A percentile compares a stretch with the other conserved stretches of the same genome.
phyloP scores from a whole-genome alignment of 441 rosid genomes.

The Rhodomyrtus psidioides region DNA sequence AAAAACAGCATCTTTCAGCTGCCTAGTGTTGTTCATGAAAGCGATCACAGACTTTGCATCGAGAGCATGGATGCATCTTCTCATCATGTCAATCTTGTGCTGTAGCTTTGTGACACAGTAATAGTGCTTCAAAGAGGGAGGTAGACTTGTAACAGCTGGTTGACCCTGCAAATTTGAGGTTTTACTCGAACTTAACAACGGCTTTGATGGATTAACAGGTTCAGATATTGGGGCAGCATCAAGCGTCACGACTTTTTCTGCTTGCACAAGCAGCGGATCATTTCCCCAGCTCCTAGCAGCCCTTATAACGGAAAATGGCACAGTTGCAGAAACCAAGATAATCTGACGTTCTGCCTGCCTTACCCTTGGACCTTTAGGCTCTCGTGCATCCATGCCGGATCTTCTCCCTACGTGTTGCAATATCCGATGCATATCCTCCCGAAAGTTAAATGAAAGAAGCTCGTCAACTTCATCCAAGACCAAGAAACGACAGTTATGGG shows the following conservation, averaged over 20 bases:
- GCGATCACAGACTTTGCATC: constrained; percentile 79
- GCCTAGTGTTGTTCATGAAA: constrained; percentile 82
- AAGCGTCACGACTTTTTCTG: constrained; percentile 48
- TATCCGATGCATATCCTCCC: constrained; percentile 82
- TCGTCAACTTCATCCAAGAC: constrained; percentile 89
- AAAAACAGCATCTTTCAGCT: constrained; percentile 83
- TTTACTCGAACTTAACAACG: constrained; percentile 26
- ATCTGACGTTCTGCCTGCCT: constrained; percentile 50
- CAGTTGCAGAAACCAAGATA: constrained; percentile 79
- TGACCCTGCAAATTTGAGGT: constrained; percentile 32
- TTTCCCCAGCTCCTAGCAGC: constrained; percentile 85
- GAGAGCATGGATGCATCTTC: constrained; percentile 83
- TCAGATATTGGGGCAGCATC: constrained; percentile 41
- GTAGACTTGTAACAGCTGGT: constrained; percentile 56
- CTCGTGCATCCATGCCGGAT: constrained; percentile 39
- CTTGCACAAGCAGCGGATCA: constrained; percentile 77
- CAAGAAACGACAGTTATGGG: constrained; percentile 75
- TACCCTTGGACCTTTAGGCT: constrained; percentile 16
- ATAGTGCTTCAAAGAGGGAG: constrained; percentile 74
- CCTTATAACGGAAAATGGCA: constrained; percentile 78
- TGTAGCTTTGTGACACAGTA: constrained; percentile 64
- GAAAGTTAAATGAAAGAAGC: constrained; percentile 78
- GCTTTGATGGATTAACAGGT: constrained; percentile 31
- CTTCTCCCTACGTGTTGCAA: constrained; percentile 76
- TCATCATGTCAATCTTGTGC: constrained; percentile 75